Percentiles rank a stretch among this genome's conserved stretches.
Evolutionary conservation across 2,329 filamentous ascomycete species (phyloP).

Genomic region (Paecilomyces sp.): DNA sequence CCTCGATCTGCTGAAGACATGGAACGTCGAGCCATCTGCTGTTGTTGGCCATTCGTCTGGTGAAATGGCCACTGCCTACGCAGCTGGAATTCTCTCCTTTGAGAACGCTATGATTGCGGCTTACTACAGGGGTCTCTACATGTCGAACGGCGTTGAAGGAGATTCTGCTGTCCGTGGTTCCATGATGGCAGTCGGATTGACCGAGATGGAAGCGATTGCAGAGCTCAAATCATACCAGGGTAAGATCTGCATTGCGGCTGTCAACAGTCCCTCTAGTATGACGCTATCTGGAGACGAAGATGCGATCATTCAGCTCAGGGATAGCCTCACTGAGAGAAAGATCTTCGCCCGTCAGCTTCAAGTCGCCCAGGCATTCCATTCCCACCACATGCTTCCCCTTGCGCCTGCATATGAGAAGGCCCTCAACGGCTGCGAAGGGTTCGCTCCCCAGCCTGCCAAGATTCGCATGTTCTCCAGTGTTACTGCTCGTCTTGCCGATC

Average conservation of each 20-base stretch:
- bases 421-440: neutral
- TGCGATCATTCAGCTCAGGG: constrained; percentile 23
- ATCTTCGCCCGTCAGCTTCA: constrained; percentile 34
- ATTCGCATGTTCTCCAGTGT: constrained; percentile 6
- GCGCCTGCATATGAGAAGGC: constrained; percentile 12
- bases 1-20: constrained; percentile 12
- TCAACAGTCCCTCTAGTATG: constrained; percentile 35
- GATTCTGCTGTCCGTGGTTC: constrained; percentile 23
- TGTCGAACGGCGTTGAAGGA: constrained; percentile 10
- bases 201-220: constrained; percentile 27
- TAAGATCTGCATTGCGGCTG: constrained; percentile 24
- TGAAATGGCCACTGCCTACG: constrained; percentile 46
- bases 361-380: constrained; percentile 40
- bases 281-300: constrained; percentile 40
- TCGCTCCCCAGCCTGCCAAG: constrained; percentile 10
- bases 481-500: neutral
- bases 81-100: constrained; percentile 36
- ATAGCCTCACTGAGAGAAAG: constrained; percentile 23
- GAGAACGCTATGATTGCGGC: constrained; percentile 39
- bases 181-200: constrained; percentile 44
- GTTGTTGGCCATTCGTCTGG: constrained; percentile 45
- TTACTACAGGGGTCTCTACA: constrained; percentile 38
- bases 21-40: constrained; percentile 24
- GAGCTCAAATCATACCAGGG: constrained; percentile 17
- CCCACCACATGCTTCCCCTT: constrained; percentile 30